Evolutionary conservation across 768 basidiomycete species (phyloP).

Genomic region (Psilocybe tampanensis): DNA sequence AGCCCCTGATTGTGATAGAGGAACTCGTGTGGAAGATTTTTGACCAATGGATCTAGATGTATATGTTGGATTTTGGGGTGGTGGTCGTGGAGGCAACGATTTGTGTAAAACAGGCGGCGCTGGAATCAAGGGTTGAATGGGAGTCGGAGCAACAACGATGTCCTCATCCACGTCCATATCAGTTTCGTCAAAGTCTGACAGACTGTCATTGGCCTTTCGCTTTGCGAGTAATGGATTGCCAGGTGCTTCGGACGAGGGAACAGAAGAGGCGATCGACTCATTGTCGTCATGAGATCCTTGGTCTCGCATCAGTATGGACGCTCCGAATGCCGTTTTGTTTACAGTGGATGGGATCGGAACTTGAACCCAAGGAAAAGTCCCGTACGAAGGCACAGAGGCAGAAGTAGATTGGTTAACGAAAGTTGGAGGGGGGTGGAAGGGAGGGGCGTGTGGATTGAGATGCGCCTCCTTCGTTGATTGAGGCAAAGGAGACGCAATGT

Average conservation of each 20-base stretch:
- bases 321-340: slow-evolving; percentile 17
- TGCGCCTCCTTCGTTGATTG: not conserved
- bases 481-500: not conserved
- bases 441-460: not conserved
- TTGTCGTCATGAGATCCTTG: slow-evolving; percentile 18
- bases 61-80: not conserved
- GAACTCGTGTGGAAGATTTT: not conserved
- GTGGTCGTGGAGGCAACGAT: slow-evolving; percentile 9
- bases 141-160: not conserved
- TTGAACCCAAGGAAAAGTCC: not conserved
- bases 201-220: slow-evolving; percentile 5
- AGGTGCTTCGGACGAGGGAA: not conserved
- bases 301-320: slow-evolving; percentile 12
- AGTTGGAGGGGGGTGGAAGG: not conserved
- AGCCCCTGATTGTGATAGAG: not conserved
- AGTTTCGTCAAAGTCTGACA: slow-evolving; percentile 20
- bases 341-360: not conserved
- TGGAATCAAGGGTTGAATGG: not conserved
- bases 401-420: too few relatives aligned
- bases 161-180: slow-evolving; percentile 25
- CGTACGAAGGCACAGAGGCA: not conserved
- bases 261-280: slow-evolving; percentile 27
- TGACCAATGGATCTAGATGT: not conserved
- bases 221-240: not conserved
- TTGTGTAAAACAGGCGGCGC: not conserved